phyloP scores from a whole-genome alignment of 2,329 filamentous ascomycete genomes.

The Ophiostoma tasmaniense region DNA sequence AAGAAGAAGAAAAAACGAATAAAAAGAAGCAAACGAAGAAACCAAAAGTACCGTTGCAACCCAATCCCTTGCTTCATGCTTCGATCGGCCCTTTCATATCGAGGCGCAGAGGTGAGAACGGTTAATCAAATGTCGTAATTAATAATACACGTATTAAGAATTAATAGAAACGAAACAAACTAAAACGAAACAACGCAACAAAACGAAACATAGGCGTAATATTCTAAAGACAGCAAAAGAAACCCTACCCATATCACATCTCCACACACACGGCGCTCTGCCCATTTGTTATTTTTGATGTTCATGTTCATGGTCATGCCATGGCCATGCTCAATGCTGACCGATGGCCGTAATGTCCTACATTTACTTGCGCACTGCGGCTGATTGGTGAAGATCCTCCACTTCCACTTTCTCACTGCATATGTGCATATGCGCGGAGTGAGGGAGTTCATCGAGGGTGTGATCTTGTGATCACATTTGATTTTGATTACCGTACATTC shows the following conservation, averaged over 20 bases:
- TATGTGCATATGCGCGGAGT: too few species aligned
- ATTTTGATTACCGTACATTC: not conserved
- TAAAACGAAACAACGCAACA: not conserved
- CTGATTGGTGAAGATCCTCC: not conserved
- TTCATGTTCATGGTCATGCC: too few species aligned
- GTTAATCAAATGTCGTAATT: not conserved
- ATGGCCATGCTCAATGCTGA: not conserved
- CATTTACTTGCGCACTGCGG: not conserved
- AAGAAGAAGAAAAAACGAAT: not conserved
- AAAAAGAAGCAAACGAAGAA: not conserved
- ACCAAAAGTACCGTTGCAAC: not conserved
- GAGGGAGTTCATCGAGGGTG: too few species aligned
- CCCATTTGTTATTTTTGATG: not conserved
- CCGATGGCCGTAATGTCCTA: not conserved
- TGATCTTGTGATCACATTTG: not conserved
- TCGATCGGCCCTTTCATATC: not conserved
- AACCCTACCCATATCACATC: not conserved
- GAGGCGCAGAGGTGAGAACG: not conserved
- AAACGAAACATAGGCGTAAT: not conserved
- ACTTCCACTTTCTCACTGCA: not conserved
- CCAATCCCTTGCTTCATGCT: not conserved
- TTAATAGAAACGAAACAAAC: not conserved
- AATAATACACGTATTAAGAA: not conserved
- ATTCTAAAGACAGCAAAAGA: not conserved
- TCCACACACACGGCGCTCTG: not conserved